These are phyloP conservation scores for Phytophthora chlamydospora DNA, from an alignment of 352 stramenopile species.

Conservation along the genomic window DNA sequence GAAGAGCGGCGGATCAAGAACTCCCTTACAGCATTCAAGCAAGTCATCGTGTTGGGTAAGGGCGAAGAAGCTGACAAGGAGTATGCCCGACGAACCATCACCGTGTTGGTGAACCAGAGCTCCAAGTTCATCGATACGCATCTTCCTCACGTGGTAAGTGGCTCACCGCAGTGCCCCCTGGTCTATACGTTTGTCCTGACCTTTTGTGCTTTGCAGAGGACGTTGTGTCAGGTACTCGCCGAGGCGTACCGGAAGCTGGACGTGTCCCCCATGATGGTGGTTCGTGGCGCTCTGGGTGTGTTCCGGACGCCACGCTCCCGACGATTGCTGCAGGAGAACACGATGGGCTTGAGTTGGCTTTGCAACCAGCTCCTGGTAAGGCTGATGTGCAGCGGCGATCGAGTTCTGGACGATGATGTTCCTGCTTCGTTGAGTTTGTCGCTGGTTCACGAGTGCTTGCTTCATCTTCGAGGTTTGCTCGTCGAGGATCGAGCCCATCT, in stretches of 20 bases:
- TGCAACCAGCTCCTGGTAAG: conserved; percentile 34
- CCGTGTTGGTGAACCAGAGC: conserved; percentile 40
- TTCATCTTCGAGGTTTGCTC: conserved; percentile 26
- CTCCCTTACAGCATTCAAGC: conserved; percentile 37
- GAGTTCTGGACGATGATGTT: background rate
- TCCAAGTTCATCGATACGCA: conserved; percentile 28
- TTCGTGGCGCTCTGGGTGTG: conserved; percentile 32
- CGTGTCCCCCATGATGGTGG: conserved; percentile 26
- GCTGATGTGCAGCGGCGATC: conserved; percentile 9
- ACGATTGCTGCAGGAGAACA: conserved; percentile 29
- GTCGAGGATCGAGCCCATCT: conserved; percentile 21
- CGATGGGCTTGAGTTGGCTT: conserved; percentile 31
- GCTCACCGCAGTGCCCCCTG: background rate
- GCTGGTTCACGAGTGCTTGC: conserved; percentile 36
- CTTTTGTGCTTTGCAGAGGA: conserved; percentile 16
- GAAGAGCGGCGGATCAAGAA: conserved; percentile 28
- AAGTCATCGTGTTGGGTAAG: conserved; percentile 26
- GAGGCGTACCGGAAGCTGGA: conserved; percentile 23
- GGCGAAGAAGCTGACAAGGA: conserved; percentile 33
- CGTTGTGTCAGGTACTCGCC: conserved; percentile 29
- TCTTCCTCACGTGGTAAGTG: conserved; percentile 39
- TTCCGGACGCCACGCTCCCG: conserved; percentile 37
- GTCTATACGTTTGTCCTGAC: background rate
- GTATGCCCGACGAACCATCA: conserved; percentile 45
- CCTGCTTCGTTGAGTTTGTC: conserved; percentile 2